Percentiles rank a stretch among this genome's conserved stretches.
Evolutionary conservation across 164 flowering plant species (phyloP).

Genomic region (Annona squamosa): DNA sequence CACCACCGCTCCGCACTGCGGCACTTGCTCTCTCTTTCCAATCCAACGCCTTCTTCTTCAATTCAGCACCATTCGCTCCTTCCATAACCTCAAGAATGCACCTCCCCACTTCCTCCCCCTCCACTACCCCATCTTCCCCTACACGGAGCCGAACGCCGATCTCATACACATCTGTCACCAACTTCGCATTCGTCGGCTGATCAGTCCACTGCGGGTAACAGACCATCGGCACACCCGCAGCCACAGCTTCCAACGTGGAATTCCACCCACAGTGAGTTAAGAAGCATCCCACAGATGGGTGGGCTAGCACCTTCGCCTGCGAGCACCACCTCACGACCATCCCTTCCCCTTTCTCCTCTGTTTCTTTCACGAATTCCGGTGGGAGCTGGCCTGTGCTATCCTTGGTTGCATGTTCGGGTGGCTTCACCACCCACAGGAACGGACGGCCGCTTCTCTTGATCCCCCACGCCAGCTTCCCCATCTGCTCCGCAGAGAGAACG

Average conservation of each 20-base stretch:
- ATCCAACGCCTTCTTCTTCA: conserved; percentile 43
- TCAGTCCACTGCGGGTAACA: conserved; percentile 64
- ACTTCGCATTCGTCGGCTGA: conserved; percentile 59
- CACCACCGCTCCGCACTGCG: conserved; percentile 51
- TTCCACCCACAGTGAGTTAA: conserved; percentile 82
- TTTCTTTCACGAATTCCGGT: conserved; percentile 36
- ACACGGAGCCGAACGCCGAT: conserved; percentile 38
- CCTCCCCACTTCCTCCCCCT: conserved; percentile 48
- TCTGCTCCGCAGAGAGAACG: conserved; percentile 32
- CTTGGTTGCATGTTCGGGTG: conserved; percentile 15
- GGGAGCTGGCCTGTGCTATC: conserved; percentile 19
- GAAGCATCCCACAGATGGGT: conserved; percentile 51
- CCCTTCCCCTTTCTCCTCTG: conserved; percentile 31
- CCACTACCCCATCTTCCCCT: conserved; percentile 24
- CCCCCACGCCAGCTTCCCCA: conserved; percentile 51
- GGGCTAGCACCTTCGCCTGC: conserved; percentile 50
- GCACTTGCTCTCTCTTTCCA: conserved; percentile 56
- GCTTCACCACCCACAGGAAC: conserved; percentile 55
- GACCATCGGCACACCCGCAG: conserved; percentile 48
- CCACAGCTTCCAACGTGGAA: conserved; percentile 49
- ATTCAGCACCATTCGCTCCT: conserved; percentile 49
- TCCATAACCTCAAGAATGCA: conserved; percentile 38
- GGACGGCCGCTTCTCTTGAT: conserved; percentile 29
- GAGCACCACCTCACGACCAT: conserved; percentile 52
- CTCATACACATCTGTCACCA: conserved; percentile 43